phyloP scores from a whole-genome alignment of 306 rosid species.

The Fragaria nilgerrensis region DNA sequence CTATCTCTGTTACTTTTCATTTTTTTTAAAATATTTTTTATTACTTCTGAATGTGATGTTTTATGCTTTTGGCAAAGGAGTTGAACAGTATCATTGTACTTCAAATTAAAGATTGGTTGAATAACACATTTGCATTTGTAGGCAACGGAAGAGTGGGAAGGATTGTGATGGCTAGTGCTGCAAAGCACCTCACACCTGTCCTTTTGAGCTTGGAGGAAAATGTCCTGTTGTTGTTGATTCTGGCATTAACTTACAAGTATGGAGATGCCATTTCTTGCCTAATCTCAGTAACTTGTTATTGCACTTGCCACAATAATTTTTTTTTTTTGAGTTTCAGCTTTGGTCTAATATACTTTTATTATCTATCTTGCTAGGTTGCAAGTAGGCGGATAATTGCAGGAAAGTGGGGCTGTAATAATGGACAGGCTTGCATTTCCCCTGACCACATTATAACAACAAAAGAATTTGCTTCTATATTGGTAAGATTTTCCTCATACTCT shows the following conservation, averaged over 20 bases:
- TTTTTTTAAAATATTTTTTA: not conserved
- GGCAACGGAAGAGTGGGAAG: slow-evolving; percentile 86
- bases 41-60: no score
- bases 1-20: not conserved
- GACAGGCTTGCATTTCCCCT: slow-evolving; percentile 92
- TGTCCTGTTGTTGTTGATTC: slow-evolving; percentile 87
- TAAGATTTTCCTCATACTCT: slow-evolving; percentile 30
- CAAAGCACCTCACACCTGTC: slow-evolving; percentile 96
- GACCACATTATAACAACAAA: slow-evolving; percentile 77
- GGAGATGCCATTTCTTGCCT: slow-evolving; percentile 4
- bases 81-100: not conserved
- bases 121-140: slow-evolving; percentile 22
- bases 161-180: slow-evolving; percentile 93
- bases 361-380: slow-evolving; percentile 54
- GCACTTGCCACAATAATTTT: not conserved
- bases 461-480: slow-evolving; percentile 85
- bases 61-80: not conserved
- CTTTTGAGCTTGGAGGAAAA: slow-evolving; percentile 98
- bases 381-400: slow-evolving; percentile 80
- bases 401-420: slow-evolving; percentile 92
- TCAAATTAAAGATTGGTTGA: not conserved
- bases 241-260: slow-evolving; percentile 59
- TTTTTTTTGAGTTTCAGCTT: not conserved
- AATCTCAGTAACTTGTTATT: not conserved
- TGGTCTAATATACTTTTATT: slow-evolving; percentile 19